phyloP scores from a whole-genome alignment of 2,329 filamentous ascomycete species.

The Domatiomyces globalis region DNA sequence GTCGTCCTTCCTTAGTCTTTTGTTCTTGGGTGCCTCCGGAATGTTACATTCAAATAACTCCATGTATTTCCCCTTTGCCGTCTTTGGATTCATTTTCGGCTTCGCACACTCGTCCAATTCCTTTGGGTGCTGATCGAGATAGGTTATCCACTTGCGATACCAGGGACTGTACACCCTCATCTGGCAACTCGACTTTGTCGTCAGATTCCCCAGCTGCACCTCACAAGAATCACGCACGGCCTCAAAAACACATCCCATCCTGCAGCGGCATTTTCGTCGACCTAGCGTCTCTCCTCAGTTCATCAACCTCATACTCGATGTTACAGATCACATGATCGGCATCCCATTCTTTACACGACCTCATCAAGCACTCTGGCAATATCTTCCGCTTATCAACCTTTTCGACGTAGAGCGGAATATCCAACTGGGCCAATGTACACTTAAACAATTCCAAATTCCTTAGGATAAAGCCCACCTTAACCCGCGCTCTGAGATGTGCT shows the following conservation, averaged over 20 bases:
- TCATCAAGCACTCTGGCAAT: conserved; percentile 47
- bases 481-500: conserved; percentile 60
- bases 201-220: conserved; percentile 57
- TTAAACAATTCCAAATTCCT: conserved; percentile 53
- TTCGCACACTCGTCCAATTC: conserved; percentile 48
- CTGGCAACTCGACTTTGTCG: conserved; percentile 52
- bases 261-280: conserved; percentile 49
- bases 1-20: conserved; percentile 46
- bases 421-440: conserved; percentile 50
- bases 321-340: conserved; percentile 67
- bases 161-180: conserved; percentile 77
- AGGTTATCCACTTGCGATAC: conserved; percentile 61
- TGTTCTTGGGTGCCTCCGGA: conserved; percentile 49
- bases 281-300: conserved; percentile 60
- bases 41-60: conserved; percentile 47
- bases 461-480: conserved; percentile 68
- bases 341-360: conserved; percentile 56
- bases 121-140: conserved; percentile 56
- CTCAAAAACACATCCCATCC: conserved; percentile 56
- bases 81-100: conserved; percentile 42
- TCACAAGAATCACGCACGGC: conserved; percentile 70
- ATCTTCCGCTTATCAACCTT: conserved; percentile 51
- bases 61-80: conserved; percentile 35
- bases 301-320: conserved; percentile 84
- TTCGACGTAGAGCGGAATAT: conserved; percentile 67